Evolutionary conservation across 331 rosid genomes (phyloP).

Genomic region (Prunus yedoensis): DNA sequence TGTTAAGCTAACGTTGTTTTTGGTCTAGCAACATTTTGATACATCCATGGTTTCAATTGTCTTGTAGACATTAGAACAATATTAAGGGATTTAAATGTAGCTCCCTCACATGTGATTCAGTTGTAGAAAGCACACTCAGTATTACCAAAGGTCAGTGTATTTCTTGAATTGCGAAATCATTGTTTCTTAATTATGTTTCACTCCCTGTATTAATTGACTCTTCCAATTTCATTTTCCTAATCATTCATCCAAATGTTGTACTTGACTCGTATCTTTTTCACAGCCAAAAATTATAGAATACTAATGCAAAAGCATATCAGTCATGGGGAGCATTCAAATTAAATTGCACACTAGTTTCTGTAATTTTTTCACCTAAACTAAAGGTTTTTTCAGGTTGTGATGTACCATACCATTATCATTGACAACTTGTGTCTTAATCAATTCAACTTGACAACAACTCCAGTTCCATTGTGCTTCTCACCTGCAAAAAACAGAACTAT

Average conservation of each 20-base stretch:
- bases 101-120: no score
- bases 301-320: not conserved
- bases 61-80: not conserved
- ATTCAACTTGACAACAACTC: conserved; percentile 3
- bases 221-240: not conserved
- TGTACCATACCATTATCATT: not conserved
- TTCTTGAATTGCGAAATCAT: not conserved
- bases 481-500: not conserved
- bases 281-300: not conserved
- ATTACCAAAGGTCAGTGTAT: not conserved
- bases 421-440: not conserved
- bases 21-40: conserved; percentile 5
- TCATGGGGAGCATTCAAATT: not conserved
- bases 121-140: not conserved
- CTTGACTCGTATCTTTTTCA: not conserved
- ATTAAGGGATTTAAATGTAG: no score
- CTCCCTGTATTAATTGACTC: not conserved
- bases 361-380: not conserved
- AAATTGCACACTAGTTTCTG: not conserved
- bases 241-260: not conserved
- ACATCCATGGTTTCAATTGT: conserved; percentile 15
- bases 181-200: not conserved
- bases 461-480: conserved; percentile 5
- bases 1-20: not conserved
- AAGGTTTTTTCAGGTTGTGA: not conserved